phyloP scores from a whole-genome alignment of 441 rosid genomes.

The Euphorbia celastroides region DNA sequence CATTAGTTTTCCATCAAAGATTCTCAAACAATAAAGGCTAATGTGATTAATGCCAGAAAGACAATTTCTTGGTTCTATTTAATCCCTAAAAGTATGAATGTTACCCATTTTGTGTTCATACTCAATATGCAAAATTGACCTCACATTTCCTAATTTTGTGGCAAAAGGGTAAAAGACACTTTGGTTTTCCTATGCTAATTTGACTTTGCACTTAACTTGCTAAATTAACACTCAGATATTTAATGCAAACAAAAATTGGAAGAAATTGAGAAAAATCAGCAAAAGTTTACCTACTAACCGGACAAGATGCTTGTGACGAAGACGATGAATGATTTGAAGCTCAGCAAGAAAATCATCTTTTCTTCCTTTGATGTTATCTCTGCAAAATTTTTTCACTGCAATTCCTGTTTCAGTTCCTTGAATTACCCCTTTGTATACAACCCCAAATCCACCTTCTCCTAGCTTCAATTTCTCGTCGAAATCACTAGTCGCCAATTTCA shows the following conservation, averaged over 20 bases:
- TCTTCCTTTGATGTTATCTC: conserved; percentile 38
- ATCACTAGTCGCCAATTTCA: conserved; percentile 40
- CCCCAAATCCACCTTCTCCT: conserved; percentile 55
- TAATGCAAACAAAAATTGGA: not conserved
- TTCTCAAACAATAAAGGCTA: too few species aligned
- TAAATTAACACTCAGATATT: not conserved
- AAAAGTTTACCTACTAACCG: conserved; percentile 37
- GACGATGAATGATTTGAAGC: conserved; percentile 51
- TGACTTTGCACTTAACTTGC: not conserved
- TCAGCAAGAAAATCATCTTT: conserved; percentile 52
- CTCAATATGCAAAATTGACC: not conserved
- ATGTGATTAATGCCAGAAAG: too few species aligned
- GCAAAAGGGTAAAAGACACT: too few species aligned
- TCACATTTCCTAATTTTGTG: too few species aligned
- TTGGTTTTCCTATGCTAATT: not conserved
- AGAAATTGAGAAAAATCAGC: not conserved
- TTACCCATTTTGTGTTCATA: too few species aligned
- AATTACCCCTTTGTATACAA: conserved; percentile 42
- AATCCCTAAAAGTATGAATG: too few species aligned
- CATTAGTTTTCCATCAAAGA: too few species aligned
- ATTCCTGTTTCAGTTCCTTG: conserved; percentile 23
- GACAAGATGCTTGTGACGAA: conserved; percentile 51
- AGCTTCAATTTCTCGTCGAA: conserved; percentile 39
- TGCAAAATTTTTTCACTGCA: conserved; percentile 50
- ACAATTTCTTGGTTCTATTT: too few species aligned